Percentiles rank a stretch among this genome's conserved stretches.
These are phyloP conservation scores for Pyricularia sp. DNA, from an alignment of 2,329 filamentous ascomycete genomes.

Conservation along the genomic window DNA sequence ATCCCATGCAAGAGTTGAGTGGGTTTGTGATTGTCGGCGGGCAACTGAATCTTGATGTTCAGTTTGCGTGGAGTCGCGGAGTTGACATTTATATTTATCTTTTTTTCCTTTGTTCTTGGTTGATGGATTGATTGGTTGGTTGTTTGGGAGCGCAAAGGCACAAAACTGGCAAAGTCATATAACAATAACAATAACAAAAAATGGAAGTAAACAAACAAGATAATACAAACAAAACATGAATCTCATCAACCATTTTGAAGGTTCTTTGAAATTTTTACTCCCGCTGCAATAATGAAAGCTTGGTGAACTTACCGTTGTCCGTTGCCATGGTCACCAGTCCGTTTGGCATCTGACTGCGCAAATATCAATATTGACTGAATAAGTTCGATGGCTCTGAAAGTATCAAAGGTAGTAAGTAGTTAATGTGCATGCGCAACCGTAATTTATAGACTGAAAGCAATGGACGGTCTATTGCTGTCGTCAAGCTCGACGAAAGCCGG, in stretches of 20 bases:
- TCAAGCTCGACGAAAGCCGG: too few relatives aligned
- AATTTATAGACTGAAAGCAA: too few relatives aligned
- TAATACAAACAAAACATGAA: background rate
- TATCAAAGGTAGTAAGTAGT: background rate
- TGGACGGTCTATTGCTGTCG: too few relatives aligned
- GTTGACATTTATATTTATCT: background rate
- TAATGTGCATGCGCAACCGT: too few relatives aligned
- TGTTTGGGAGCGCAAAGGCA: constrained; percentile 4
- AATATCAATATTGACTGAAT: background rate
- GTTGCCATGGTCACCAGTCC: background rate
- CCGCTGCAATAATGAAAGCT: background rate
- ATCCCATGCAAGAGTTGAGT: constrained; percentile 10
- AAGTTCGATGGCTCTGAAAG: background rate
- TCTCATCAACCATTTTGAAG: background rate
- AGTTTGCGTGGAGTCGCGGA: background rate
- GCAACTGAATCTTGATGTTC: background rate
- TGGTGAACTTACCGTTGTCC: background rate
- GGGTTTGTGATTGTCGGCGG: background rate
- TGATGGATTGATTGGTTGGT: constrained; percentile 3
- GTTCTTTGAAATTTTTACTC: background rate
- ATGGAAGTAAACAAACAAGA: background rate
- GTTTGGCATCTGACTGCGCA: background rate
- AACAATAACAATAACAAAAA: constrained; percentile 2
- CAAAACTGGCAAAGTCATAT: constrained; percentile 1
- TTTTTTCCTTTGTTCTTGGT: background rate